Evolutionary conservation across 2,329 filamentous ascomycete genomes (phyloP).

Genomic region (Pseudogymnoascus sp.): DNA sequence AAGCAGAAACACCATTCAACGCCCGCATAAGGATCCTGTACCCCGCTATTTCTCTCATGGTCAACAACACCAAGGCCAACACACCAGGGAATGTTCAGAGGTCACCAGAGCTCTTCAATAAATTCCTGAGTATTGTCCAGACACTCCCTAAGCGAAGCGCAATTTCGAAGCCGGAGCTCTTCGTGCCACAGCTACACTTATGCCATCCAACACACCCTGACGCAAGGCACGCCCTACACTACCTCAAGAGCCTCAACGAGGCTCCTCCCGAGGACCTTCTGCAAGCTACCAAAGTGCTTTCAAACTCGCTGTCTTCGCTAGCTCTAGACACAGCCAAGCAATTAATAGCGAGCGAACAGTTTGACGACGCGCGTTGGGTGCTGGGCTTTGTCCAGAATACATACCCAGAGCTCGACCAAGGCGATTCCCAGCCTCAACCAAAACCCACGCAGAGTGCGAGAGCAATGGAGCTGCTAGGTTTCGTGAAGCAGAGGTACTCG

Average conservation of each 20-base stretch:
- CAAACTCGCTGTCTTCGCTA: conserved; percentile 8
- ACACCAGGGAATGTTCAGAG: conserved; percentile 5
- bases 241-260: background rate
- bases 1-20: conserved; percentile 12
- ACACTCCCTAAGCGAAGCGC: conserved; percentile 2
- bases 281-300: background rate
- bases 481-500: conserved; percentile 9
- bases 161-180: conserved; percentile 1
- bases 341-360: conserved; percentile 18
- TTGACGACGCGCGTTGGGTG: conserved; percentile 20
- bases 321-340: conserved; percentile 21
- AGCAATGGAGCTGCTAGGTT: conserved; percentile 22
- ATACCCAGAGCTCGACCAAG: conserved; percentile 18
- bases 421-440: conserved; percentile 14
- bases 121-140: conserved; percentile 16
- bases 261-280: conserved; percentile 10
- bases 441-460: conserved; percentile 20
- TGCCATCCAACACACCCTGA: conserved; percentile 22
- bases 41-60: background rate
- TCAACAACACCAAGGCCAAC: background rate
- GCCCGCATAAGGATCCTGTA: background rate
- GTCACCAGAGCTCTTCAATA: conserved; percentile 16
- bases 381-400: conserved; percentile 21
- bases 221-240: conserved; percentile 16
- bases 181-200: conserved; percentile 17